Conservation (phyloP, 192 early-diverging fungal species). For the Rhizophagus clarus region DNA sequence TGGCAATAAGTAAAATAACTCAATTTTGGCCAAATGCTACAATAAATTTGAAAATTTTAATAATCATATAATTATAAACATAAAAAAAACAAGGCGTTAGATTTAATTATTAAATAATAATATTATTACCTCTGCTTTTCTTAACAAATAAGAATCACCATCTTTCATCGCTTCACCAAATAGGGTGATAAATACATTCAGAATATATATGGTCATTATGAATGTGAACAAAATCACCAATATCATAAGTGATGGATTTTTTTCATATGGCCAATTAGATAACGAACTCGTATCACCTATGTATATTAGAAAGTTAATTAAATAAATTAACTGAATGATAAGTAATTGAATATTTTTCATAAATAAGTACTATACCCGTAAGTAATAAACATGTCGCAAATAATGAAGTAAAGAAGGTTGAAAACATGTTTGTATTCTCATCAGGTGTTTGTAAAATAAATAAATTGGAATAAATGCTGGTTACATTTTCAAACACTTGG, state of each 20-base stretch:
- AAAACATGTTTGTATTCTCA: conserved; percentile 4
- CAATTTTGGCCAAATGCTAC: no score
- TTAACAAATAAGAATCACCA: not conserved
- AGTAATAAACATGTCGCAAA: not conserved
- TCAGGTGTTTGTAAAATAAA: no score
- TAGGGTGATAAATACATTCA: conserved; percentile 2
- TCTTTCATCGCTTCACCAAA: not conserved
- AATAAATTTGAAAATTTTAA: not conserved
- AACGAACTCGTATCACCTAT: not conserved
- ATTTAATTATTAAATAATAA: no score
- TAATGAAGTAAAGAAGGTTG: not conserved
- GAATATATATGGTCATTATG: not conserved
- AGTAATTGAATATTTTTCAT: no score
- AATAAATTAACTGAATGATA: no score
- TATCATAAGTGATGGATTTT: not conserved
- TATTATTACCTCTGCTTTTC: not conserved
- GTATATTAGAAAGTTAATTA: not conserved
- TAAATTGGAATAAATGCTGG: no score
- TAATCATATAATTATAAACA: no score
- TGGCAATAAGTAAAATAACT: no score
- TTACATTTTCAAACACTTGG: no score
- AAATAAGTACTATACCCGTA: not conserved
- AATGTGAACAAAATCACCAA: not conserved
- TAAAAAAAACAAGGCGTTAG: no score
- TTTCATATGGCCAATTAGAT: not conserved